A percentile compares a stretch with the other conserved stretches of the same genome.
Conservation (phyloP, 2,329 filamentous ascomycete genomes). For the Exophiala alcalophila region DNA sequence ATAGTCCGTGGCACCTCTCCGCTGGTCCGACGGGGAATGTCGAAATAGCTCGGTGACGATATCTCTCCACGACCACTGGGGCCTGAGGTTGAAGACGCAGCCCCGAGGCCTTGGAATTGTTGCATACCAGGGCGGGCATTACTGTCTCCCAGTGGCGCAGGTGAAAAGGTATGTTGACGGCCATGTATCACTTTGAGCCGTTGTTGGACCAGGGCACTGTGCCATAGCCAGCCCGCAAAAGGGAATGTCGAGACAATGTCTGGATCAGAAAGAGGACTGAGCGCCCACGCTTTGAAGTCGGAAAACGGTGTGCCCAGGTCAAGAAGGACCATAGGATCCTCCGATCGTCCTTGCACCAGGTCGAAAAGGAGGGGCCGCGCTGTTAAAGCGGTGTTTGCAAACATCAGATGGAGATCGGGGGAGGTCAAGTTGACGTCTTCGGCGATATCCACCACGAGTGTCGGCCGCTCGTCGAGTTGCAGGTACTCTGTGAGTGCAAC, state of each 20-base stretch:
- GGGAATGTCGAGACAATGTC: constrained; percentile 55
- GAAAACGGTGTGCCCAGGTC: constrained; percentile 46
- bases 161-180: constrained; percentile 28
- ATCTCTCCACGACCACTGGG: constrained; percentile 27
- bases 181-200: constrained; percentile 68
- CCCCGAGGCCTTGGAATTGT: constrained; percentile 36
- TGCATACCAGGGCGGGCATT: constrained; percentile 30
- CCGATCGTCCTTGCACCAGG: constrained; percentile 52
- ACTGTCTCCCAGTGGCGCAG: constrained; percentile 33
- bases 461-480: constrained; percentile 72
- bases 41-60: constrained; percentile 25
- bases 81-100: constrained; percentile 25
- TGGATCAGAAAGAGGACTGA: constrained; percentile 54
- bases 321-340: constrained; percentile 43
- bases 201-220: constrained; percentile 64
- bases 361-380: constrained; percentile 55
- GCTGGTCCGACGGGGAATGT: constrained; percentile 14
- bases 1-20: constrained; percentile 10
- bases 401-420: constrained; percentile 60
- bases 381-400: constrained; percentile 66
- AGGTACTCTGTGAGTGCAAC: constrained; percentile 70
- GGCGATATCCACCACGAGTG: constrained; percentile 69
- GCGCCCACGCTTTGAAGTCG: constrained; percentile 68
- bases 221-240: constrained; percentile 68
- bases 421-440: constrained; percentile 55